A percentile compares a stretch with the other conserved stretches of the same genome.
Evolutionary conservation across 2,329 filamentous ascomycete species (phyloP).

Genomic region (Drechslerella coelobrocha): DNA sequence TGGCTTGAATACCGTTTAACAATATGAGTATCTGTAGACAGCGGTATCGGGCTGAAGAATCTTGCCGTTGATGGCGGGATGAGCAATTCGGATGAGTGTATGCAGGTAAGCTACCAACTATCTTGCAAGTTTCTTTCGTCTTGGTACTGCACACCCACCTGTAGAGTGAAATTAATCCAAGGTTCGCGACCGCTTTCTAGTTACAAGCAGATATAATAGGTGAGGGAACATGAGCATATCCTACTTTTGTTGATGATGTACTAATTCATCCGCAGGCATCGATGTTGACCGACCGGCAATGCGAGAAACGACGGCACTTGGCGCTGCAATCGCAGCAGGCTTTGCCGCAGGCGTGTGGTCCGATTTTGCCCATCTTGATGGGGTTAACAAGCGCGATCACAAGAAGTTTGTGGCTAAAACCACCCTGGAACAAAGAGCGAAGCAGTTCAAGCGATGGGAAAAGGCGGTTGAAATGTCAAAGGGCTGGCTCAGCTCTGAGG

Average conservation of each 20-base stretch:
- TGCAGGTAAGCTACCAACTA: constrained; percentile 67
- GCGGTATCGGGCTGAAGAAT: constrained; percentile 73
- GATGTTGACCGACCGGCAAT: constrained; percentile 83
- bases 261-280: no score
- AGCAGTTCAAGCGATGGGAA: constrained; percentile 36
- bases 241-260: background rate
- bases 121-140: background rate
- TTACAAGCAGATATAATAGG: constrained; percentile 83
- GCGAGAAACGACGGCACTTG: constrained; percentile 88
- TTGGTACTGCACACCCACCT: no score
- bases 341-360: constrained; percentile 59
- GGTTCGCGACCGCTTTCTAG: constrained; percentile 56
- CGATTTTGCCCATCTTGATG: constrained; percentile 15
- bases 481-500: constrained; percentile 44
- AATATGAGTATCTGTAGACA: constrained; percentile 63
- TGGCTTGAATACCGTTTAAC: background rate
- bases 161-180: no score
- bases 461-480: constrained; percentile 42
- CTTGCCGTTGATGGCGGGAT: constrained; percentile 88
- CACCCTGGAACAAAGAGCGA: constrained; percentile 2
- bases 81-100: constrained; percentile 85
- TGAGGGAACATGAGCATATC: constrained; percentile 5
- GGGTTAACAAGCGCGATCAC: constrained; percentile 35
- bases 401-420: constrained; percentile 24
- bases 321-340: constrained; percentile 87